Evolutionary conservation across 2,329 filamentous ascomycete species (phyloP), one percentile per base, ranked within the genome.

Genomic region (Ilyonectria destructans): DNA sequence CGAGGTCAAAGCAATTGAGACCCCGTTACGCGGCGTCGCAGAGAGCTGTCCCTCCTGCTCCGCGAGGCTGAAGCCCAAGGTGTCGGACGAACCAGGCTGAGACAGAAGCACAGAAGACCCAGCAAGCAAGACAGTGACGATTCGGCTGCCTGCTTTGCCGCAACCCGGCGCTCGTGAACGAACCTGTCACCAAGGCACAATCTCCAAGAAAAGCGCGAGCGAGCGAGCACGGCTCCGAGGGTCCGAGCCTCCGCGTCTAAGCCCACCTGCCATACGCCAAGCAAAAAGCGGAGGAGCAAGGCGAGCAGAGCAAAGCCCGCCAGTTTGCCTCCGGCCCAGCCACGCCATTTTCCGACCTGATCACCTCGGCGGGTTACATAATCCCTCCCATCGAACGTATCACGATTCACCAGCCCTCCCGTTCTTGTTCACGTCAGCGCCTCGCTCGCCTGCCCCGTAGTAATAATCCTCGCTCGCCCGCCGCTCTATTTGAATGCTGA

Each of bases 401-500:
- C 71, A 71, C 69, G 65, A 61, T 63, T 72, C 67, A 68, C 66
- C 66, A 66, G 69, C 74, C 71, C 73, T 70, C 67, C 69, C 74
- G 69, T 69, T 70, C 68, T 77, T 76, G 64, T 67, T 67, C 66
- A 71, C 63, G 74, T 76, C 75, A 77, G 75, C 75, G 72, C 69
- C 68, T 74, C 69, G 73, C 67, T 68, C 71, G 69, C 72, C 72
- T 72, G 69, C 74, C 66, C 58, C 69, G 71, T 74, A 74, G 75
- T 75, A 77, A 76, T 76, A 75, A 76, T 74, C 74, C 73, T 77
- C 67, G 74, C 67, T 57, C 68, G 66, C 71, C 63, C 70, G 60
- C 70, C 58, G 64, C 71, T 68, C 68, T 73, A 75, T 75, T 73
- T 75, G 73, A 71, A 73, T 80, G 78, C 78, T 80, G 78, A 80